Conservation (phyloP, 2,329 filamentous ascomycete genomes). For the Botrytis deweyae region DNA sequence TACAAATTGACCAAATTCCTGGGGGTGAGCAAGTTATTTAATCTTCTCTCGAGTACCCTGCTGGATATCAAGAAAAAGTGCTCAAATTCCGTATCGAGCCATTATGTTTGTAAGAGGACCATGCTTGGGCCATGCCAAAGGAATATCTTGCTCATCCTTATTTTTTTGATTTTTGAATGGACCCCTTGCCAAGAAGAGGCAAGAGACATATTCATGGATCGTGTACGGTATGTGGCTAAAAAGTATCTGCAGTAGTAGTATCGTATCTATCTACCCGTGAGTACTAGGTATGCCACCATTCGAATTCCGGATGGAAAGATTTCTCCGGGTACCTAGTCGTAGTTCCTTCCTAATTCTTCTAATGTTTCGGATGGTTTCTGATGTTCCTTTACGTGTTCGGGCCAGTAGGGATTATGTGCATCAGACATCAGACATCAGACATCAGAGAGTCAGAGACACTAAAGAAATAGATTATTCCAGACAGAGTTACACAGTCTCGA, state of each 20-base stretch:
- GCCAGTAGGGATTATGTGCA: neutral
- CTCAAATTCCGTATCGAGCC: slow-evolving; percentile 2
- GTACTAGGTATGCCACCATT: neutral
- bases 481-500: neutral
- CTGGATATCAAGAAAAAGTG: neutral
- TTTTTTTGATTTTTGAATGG: neutral
- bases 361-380: neutral
- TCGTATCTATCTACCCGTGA: neutral
- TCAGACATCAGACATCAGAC: no score
- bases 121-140: neutral
- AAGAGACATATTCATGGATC: neutral
- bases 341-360: neutral
- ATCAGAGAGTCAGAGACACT: neutral
- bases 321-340: neutral
- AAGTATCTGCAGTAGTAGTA: neutral
- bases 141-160: slow-evolving; percentile 10
- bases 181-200: slow-evolving; percentile 1
- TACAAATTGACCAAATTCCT: neutral
- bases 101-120: neutral
- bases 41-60: neutral
- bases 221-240: neutral
- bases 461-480: neutral
- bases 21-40: slow-evolving; percentile 17
- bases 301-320: neutral
- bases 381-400: neutral